phyloP scores from a whole-genome alignment of 305 asterid species.

The Fraxinus platypoda region DNA sequence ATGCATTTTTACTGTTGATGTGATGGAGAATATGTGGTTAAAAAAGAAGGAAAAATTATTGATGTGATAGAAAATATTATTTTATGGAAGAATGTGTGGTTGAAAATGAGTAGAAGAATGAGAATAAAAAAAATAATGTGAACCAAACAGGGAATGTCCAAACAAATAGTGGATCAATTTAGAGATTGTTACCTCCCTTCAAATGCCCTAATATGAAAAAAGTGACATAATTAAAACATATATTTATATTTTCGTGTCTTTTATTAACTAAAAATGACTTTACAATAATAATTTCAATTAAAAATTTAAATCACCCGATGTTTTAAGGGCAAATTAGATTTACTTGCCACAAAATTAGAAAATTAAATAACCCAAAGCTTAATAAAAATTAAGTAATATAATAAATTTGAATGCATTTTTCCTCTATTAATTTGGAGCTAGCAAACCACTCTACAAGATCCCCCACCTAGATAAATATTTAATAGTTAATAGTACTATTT shows the following conservation, averaged over 20 bases:
- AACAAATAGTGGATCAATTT: background rate
- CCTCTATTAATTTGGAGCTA: background rate
- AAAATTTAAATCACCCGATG: background rate
- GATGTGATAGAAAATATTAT: too few relatives aligned
- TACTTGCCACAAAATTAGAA: background rate
- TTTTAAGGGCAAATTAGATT: background rate
- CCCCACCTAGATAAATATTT: background rate
- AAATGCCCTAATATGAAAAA: background rate
- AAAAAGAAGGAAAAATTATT: too few relatives aligned
- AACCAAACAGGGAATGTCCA: background rate
- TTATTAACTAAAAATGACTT: background rate
- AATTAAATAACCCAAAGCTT: background rate
- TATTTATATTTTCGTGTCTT: too few relatives aligned
- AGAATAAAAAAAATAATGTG: too few relatives aligned
- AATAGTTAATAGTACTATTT: conserved; percentile 18
- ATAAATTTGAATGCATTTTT: background rate
- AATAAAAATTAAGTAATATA: background rate
- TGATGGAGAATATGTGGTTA: too few relatives aligned
- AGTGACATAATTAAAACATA: background rate
- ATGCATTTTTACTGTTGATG: too few relatives aligned
- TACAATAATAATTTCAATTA: background rate
- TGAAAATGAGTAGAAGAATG: too few relatives aligned
- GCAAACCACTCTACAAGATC: background rate
- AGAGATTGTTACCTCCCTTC: background rate
- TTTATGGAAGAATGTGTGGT: too few relatives aligned